phyloP scores from a whole-genome alignment of 169 alveolate species.

The Besnoitia besnoiti region DNA sequence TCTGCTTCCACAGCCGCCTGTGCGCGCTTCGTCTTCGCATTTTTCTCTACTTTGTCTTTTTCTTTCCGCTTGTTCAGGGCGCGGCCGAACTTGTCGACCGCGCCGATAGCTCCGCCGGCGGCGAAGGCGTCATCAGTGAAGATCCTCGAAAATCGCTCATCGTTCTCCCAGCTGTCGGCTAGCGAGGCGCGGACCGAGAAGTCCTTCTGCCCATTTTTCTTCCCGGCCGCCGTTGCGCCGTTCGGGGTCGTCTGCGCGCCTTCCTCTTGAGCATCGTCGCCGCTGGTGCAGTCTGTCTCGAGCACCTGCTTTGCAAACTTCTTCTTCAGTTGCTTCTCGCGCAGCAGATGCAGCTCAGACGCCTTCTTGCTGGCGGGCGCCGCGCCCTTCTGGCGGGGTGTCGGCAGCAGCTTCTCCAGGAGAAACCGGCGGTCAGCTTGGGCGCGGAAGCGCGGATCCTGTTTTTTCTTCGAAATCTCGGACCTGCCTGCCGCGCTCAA shows the following conservation, averaged over 20 bases:
- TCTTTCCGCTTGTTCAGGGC: not conserved
- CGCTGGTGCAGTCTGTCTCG: not conserved
- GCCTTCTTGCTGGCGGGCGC: not conserved
- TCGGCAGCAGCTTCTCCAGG: not conserved
- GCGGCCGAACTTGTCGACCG: conserved; percentile 25
- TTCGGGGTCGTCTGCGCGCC: not conserved
- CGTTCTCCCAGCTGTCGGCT: not conserved
- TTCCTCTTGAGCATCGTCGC: not conserved
- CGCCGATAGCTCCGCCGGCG: not conserved
- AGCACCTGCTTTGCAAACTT: not conserved
- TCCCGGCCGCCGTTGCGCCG: too few species aligned
- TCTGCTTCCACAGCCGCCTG: not conserved
- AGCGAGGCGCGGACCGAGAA: not conserved
- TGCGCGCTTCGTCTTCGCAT: not conserved
- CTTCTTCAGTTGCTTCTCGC: conserved; percentile 1
- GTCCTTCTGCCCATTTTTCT: not conserved
- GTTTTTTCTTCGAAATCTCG: not conserved
- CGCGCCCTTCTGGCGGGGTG: not conserved
- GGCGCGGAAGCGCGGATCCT: conserved; percentile 22
- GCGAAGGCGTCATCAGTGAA: conserved; percentile 30
- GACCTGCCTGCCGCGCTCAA: too few species aligned
- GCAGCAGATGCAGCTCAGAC: not conserved
- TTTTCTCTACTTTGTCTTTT: not conserved
- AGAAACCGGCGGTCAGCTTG: conserved; percentile 19
- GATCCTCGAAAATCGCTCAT: not conserved